Evolutionary conservation across 2,329 filamentous ascomycete genomes (phyloP), one percentile per base, ranked within the genome.

Genomic region (Colletotrichum abscissum): DNA sequence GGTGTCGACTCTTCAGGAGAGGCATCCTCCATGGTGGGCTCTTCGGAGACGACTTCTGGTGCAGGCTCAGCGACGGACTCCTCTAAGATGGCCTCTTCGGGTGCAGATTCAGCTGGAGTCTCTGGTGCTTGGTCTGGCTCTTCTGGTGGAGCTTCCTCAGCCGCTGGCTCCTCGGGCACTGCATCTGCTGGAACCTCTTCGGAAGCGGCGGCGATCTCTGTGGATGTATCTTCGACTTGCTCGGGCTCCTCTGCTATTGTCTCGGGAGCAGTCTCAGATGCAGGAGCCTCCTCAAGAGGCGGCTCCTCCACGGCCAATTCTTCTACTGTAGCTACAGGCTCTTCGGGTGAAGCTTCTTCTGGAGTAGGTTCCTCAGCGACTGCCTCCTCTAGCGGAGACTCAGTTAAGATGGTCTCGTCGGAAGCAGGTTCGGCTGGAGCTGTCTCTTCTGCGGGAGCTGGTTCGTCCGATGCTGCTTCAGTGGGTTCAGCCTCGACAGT

Each of bases 311-410:
- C 58, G 12, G 42, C 30, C 11, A 46, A 22, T 12, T 54, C 35
- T 22, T 52, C 46, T 3, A 22, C 38, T 4, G 54, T 9, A 24
- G 68, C 28, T 4, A 38, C 12, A 28, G 68, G 19, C 26, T 69
- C 68, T n/a, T 35, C 76, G 75, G 38, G 57, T 8, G 33, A 14
- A 16, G 63, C 19, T 52, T 75, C 74, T 33, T 57, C 70, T 4
- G 28, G 16, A 3, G 63, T 28, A 14, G n/a, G 11, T 28, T 46
- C 54, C 9, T 52, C 46, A 5, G 30, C 19, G 6, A 24, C 11
- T 24, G 24, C 24, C 4, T 54, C 30, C 28, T 63, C 49, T 30
- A 26, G 19, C 9, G 59, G 42, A 35, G 38, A 19, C 38, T 42
- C 38, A 42, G 56, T n/a, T 16, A 16, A n/a, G 26, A 28, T 19